Evolutionary conservation across 805 yeast species (phyloP).

Genomic region (Ogataea chonburiensis): DNA sequence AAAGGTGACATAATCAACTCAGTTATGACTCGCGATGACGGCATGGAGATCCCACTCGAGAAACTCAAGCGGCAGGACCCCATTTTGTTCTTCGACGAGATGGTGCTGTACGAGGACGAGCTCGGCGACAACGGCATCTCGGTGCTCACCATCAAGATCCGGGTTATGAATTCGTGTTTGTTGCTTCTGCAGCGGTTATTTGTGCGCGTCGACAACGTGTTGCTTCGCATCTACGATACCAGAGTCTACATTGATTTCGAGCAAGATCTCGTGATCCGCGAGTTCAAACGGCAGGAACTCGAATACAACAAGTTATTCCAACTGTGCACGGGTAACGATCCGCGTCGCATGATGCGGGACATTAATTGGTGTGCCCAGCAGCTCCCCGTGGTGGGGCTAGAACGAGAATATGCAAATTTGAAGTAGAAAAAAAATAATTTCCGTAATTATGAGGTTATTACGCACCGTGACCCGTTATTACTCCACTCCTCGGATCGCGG

Average conservation of each 20-base stretch:
- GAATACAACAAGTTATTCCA: constrained; percentile 46
- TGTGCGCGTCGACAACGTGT: constrained; percentile 85
- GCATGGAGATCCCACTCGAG: constrained; percentile 58
- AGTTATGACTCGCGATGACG: constrained; percentile 28
- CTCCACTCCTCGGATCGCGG: constrained; percentile 49
- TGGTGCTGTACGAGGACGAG: constrained; percentile 90
- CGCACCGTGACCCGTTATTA: constrained; percentile 1
- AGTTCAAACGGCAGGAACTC: constrained; percentile 69
- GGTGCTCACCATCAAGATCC: constrained; percentile 67
- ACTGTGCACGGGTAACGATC: constrained; percentile 56
- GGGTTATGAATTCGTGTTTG: constrained; percentile 86
- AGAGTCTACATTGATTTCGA: constrained; percentile 78
- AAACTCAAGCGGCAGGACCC: constrained; percentile 73
- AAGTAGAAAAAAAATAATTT: constrained; percentile 3
- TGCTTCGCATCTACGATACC: constrained; percentile 81
- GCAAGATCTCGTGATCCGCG: constrained; percentile 64
- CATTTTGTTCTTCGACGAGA: constrained; percentile 84
- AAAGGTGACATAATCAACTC: constrained; percentile 50
- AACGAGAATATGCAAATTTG: constrained; percentile 25
- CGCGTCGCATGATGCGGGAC: constrained; percentile 70
- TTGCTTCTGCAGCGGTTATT: constrained; percentile 75
- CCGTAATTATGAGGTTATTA: constrained; percentile 6
- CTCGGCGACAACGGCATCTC: constrained; percentile 94
- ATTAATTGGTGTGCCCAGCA: constrained; percentile 75
- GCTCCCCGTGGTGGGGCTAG: constrained; percentile 25